A percentile compares a stretch with the other conserved stretches of the same genome.
phyloP scores from a whole-genome alignment of 148 eudicot genomes.

The Rhododendron mucronatum region DNA sequence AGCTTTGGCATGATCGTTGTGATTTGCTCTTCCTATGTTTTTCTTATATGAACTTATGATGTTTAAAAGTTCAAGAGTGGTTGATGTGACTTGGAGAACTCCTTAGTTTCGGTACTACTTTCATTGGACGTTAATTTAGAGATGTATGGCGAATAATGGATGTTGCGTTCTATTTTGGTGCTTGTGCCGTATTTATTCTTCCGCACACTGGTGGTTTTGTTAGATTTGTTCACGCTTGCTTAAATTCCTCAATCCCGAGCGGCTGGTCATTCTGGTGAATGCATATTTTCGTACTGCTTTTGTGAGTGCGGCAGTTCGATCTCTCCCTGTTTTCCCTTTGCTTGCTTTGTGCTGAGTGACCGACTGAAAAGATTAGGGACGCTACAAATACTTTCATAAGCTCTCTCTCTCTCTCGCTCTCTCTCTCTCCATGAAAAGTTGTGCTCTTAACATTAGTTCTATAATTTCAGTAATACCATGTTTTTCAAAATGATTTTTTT shows the following conservation, averaged over 20 bases:
- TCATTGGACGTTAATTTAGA: background rate
- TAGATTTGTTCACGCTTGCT: background rate
- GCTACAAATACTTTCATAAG: background rate
- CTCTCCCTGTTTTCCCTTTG: background rate
- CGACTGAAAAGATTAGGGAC: background rate
- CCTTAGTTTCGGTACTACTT: background rate
- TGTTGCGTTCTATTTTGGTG: background rate
- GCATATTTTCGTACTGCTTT: background rate
- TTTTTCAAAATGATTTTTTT: no score
- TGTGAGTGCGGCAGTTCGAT: background rate
- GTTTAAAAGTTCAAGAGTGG: background rate
- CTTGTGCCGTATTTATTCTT: background rate
- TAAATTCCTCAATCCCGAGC: background rate
- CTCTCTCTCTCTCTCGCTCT: background rate
- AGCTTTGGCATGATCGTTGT: background rate
- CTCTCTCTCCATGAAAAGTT: background rate
- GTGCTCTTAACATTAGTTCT: no score
- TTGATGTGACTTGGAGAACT: background rate
- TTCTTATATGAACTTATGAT: background rate
- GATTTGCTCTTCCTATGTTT: background rate
- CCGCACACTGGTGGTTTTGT: background rate
- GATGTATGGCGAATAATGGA: conserved; percentile 4
- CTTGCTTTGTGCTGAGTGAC: background rate
- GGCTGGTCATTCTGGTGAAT: background rate
- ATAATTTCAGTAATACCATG: no score